phyloP scores from a whole-genome alignment of 805 yeast species.

The Hagleromyces aurorensis region DNA sequence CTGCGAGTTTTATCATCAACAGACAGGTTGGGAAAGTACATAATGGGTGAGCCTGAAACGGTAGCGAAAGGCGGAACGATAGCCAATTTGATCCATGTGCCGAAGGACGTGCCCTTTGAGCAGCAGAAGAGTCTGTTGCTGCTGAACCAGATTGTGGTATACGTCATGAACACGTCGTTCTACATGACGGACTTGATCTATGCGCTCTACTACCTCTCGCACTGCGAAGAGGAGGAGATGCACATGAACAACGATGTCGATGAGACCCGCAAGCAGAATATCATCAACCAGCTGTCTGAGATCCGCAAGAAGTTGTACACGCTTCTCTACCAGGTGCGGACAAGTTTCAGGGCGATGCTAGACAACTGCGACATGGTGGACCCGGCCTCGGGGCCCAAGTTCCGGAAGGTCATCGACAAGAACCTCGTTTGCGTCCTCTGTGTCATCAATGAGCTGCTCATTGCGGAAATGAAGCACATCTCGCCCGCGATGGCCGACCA shows the following conservation, averaged over 20 bases:
- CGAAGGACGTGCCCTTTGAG: conserved; percentile 6
- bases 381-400: conserved; percentile 11
- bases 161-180: conserved; percentile 16
- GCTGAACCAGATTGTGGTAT: conserved; percentile 14
- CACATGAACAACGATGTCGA: conserved; percentile 1
- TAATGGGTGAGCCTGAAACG: no score
- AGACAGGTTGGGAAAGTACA: no score
- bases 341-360: conserved; percentile 9
- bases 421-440: conserved; percentile 11
- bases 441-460: conserved; percentile 9
- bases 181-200: conserved; percentile 22
- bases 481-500: conserved; percentile 9
- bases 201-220: conserved; percentile 13
- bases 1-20: no score
- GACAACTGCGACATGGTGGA: conserved; percentile 9
- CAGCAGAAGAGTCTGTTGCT: conserved; percentile 11
- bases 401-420: conserved; percentile 10
- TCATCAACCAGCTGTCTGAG: conserved; percentile 9
- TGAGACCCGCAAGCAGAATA: conserved; percentile 4
- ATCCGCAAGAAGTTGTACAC: conserved; percentile 10
- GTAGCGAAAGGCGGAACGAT: no score
- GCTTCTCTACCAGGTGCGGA: conserved; percentile 8
- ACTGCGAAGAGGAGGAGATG: conserved; percentile 7
- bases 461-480: conserved; percentile 9
- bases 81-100: no score